Base-by-base conservation (phyloP, 2,329 filamentous ascomycete species). In the Alternaria solani region DNA sequence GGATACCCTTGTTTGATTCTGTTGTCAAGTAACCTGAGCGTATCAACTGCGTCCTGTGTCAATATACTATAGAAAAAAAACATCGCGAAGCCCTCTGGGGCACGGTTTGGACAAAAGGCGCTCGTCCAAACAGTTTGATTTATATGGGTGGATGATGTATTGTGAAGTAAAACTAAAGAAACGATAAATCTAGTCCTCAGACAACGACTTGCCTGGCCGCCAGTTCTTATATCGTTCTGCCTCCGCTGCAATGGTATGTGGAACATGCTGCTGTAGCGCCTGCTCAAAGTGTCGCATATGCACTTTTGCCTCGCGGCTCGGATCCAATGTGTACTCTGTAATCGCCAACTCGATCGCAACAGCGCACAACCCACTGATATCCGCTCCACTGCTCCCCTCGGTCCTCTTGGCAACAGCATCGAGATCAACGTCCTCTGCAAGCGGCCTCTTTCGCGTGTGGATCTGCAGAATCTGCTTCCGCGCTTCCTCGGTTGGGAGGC, bases 371-470 rank as follows among this genome's bases (percentile, higher is more conserved):
- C 81, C 84, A 41, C 88, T 86, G 61, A 97, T 87, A 79, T 97
- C 94, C 0, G 94, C 93, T 2, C 94, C 94, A 2, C 93, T 95
- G 76, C 91, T 92, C 0, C 93, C 93, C 7, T 93, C 89, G 0
- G 91, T 91, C 47, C 81, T 77, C 16, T 75, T 72, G 5, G 91
- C 91, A 30, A 96, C 80, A 49, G 83, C 81, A 1, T 84, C 79
- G 8, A 92, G 77, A 71, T 93, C 87, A 14, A 96, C 86, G 55
- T 92, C 89, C 0, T 81, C 73, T 30, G 82, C 80, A 39, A 93
- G 81, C 23, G 85, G 81, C 52, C 91, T 85, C 56, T 85, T 87
- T 28, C 82, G 81, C 1, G 89, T 86, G 73, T 90, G 88, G 53
- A 92, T 89, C 16, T 82, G 78, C 56, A 97, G 85, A 55, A 98